A percentile compares a stretch with the other conserved stretches of the same genome.
These are phyloP conservation scores for Cnidoscolus chayamansa DNA, from an alignment of 441 rosid species.

Conservation along the genomic window DNA sequence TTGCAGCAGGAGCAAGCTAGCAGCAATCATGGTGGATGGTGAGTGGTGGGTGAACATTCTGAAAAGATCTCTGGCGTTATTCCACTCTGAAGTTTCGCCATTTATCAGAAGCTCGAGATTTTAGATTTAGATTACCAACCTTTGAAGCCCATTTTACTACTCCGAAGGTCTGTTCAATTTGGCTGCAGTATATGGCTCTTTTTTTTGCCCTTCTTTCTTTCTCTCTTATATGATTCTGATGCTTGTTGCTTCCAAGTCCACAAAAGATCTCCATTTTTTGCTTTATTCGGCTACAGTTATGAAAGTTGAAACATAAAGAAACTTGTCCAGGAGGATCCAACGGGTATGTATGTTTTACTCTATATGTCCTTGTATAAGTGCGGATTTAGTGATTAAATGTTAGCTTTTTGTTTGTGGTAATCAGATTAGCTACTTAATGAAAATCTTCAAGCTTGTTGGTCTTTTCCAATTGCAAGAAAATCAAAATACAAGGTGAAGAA, in stretches of 20 bases:
- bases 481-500: not conserved
- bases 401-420: not conserved
- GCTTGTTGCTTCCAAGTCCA: not conserved
- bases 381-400: not conserved
- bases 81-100: not conserved
- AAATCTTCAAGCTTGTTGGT: not conserved
- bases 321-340: not conserved
- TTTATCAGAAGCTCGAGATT: not conserved
- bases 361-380: not conserved
- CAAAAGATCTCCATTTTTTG: not conserved
- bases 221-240: not conserved
- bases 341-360: not conserved
- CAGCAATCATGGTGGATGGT: too few relatives aligned
- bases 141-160: not conserved
- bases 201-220: not conserved
- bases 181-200: not conserved
- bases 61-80: not conserved
- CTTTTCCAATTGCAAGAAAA: not conserved
- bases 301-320: not conserved
- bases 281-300: not conserved
- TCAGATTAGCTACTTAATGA: not conserved
- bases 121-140: not conserved
- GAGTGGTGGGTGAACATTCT: not conserved
- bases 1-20: not conserved
- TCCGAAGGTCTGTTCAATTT: not conserved